Percentiles rank a stretch among this genome's conserved stretches.
phyloP scores from a whole-genome alignment of 139 green algal genomes.

The Nannochloris sp. region DNA sequence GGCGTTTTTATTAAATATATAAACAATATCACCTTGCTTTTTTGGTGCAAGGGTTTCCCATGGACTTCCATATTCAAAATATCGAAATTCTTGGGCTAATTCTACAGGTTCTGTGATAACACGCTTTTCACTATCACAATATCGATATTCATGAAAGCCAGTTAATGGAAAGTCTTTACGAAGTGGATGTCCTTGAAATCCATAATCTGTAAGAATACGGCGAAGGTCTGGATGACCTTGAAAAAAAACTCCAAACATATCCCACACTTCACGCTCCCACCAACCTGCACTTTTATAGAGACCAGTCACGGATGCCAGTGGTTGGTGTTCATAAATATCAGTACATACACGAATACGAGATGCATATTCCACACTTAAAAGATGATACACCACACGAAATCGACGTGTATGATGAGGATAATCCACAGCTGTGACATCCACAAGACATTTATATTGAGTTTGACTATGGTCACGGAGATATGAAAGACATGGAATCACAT shows the following conservation, averaged over 20 bases:
- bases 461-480: slow-evolving; percentile 62
- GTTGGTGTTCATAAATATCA: slow-evolving; percentile 31
- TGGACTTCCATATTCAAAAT: slow-evolving; percentile 73
- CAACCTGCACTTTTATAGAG: slow-evolving; percentile 44
- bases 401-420: slow-evolving; percentile 3
- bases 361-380: slow-evolving; percentile 52
- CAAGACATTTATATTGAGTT: slow-evolving; percentile 45
- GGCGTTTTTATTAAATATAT: too few species aligned
- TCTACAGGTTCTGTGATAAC: slow-evolving; percentile 48
- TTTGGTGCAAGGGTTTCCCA: slow-evolving; percentile 40
- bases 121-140: slow-evolving; percentile 51
- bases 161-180: slow-evolving; percentile 85
- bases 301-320: slow-evolving; percentile 27
- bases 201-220: slow-evolving; percentile 84
- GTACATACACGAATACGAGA: slow-evolving; percentile 39
- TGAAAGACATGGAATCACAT: slow-evolving; percentile 48
- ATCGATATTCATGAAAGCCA: slow-evolving; percentile 70
- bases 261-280: slow-evolving; percentile 71
- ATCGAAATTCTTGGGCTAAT: slow-evolving; percentile 55
- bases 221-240: slow-evolving; percentile 74
- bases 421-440: slow-evolving; percentile 58
- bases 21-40: too few species aligned
- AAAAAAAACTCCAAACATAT: slow-evolving; percentile 91
- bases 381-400: slow-evolving; percentile 44
- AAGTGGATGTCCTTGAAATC: slow-evolving; percentile 78